phyloP scores from a whole-genome alignment of 192 early-diverging fungal species.

The Cetraspora pellucida region DNA sequence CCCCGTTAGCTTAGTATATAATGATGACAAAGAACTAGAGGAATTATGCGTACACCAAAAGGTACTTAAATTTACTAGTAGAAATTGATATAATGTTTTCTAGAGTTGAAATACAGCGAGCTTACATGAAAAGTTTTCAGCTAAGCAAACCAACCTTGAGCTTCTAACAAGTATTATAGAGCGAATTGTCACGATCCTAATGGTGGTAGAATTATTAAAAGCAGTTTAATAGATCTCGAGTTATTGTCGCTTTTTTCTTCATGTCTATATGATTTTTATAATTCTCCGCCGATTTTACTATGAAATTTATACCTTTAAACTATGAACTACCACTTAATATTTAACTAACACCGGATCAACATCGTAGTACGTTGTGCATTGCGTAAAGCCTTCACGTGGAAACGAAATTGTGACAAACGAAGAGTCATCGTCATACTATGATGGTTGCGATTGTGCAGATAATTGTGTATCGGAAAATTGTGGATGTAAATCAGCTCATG shows the following conservation, averaged over 20 bases:
- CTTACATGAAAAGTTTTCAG: no score
- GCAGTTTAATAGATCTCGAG: no score
- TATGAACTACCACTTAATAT: no score
- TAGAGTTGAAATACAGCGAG: neutral
- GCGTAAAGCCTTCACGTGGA: neutral
- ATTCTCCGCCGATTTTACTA: no score
- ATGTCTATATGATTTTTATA: neutral
- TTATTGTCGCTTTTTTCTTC: neutral
- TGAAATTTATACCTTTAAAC: no score
- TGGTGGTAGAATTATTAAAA: no score
- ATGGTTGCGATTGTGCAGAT: slow-evolving; percentile 30
- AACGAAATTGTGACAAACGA: neutral
- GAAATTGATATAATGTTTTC: no score
- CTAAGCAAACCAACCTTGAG: no score
- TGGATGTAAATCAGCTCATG: slow-evolving; percentile 33
- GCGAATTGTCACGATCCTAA: no score
- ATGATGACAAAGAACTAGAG: slow-evolving; percentile 12
- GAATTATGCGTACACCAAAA: slow-evolving; percentile 8
- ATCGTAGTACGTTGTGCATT: neutral
- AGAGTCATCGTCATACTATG: slow-evolving; percentile 5
- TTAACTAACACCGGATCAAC: neutral
- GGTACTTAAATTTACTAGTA: slow-evolving; percentile 7
- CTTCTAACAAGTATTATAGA: no score
- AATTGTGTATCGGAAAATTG: slow-evolving; percentile 29
- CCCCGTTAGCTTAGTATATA: slow-evolving; percentile 21